phyloP scores from a whole-genome alignment of 495 filamentous ascomycete species.

The Neurospora pannonica region DNA sequence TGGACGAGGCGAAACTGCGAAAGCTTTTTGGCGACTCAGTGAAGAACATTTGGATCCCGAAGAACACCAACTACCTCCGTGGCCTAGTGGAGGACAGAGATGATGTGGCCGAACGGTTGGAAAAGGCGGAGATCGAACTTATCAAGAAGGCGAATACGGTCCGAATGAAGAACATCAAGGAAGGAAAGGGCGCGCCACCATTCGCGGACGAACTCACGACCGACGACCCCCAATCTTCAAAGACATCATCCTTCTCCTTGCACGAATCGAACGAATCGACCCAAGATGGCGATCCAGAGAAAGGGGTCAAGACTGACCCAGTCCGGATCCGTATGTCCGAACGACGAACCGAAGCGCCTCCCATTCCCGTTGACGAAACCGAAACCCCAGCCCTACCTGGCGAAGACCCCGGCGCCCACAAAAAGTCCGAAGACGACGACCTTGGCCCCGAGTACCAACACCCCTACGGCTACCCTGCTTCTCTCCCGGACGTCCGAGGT shows the following conservation, averaged over 20 bases:
- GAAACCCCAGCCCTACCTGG: not conserved
- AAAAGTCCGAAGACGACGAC: conserved; percentile 7
- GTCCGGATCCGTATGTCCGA: not conserved
- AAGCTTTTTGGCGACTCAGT: conserved; percentile 53
- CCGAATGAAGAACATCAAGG: conserved; percentile 37
- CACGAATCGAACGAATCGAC: not conserved
- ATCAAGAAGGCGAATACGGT: conserved; percentile 52
- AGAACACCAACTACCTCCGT: conserved; percentile 44
- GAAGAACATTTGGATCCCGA: conserved; percentile 52
- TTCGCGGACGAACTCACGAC: conserved; percentile 21
- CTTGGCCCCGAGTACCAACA: conserved; percentile 18
- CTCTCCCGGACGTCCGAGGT: conserved; percentile 41
- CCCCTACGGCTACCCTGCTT: conserved; percentile 30
- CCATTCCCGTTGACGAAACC: not conserved
- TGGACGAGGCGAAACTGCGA: conserved; percentile 45
- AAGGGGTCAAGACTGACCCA: not conserved
- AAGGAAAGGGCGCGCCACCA: conserved; percentile 4
- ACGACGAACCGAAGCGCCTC: not conserved
- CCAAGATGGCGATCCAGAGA: not conserved
- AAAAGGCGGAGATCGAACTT: conserved; percentile 55
- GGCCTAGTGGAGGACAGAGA: conserved; percentile 52
- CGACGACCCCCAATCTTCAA: not conserved
- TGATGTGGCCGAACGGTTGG: conserved; percentile 48
- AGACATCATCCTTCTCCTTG: conserved; percentile 7
- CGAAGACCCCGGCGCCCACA: conserved; percentile 3